phyloP scores from a whole-genome alignment of 108 stramenopile genomes.

The Discostella pseudostelligera region DNA sequence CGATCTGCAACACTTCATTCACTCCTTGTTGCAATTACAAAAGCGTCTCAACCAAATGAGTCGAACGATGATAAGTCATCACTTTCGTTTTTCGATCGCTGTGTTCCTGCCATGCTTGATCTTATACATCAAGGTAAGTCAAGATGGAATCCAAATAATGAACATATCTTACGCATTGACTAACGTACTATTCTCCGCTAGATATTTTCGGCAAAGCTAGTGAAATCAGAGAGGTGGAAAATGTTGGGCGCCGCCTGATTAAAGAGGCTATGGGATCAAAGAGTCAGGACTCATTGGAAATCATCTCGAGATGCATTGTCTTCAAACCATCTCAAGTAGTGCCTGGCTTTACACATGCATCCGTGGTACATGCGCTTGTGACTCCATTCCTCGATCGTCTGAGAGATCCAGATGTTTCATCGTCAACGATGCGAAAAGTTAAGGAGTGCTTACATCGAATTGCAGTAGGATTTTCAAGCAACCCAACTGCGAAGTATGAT shows the following conservation, averaged over 20 bases:
- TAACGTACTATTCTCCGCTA: neutral
- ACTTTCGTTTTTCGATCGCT: conserved; percentile 52
- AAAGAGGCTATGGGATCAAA: conserved; percentile 88
- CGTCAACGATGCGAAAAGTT: conserved; percentile 59
- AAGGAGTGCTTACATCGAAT: conserved; percentile 86
- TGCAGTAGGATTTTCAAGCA: conserved; percentile 86
- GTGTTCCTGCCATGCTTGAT: conserved; percentile 82
- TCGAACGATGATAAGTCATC: conserved; percentile 1
- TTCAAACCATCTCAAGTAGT: conserved; percentile 63
- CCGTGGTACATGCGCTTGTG: conserved; percentile 68
- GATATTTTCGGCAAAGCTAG: conserved; percentile 85
- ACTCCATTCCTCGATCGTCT: conserved; percentile 76
- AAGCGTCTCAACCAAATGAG: conserved; percentile 30
- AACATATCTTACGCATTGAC: too few relatives aligned
- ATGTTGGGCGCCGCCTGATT: conserved; percentile 71
- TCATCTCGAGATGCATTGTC: conserved; percentile 55
- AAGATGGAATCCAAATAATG: neutral
- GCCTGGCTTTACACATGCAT: conserved; percentile 50
- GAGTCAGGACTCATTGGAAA: conserved; percentile 79
- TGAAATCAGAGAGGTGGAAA: conserved; percentile 76
- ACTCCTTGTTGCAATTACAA: conserved; percentile 68
- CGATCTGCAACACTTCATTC: conserved; percentile 80
- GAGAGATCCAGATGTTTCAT: conserved; percentile 48
- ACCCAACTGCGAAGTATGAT: conserved; percentile 73
- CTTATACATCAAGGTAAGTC: conserved; percentile 63